These are phyloP conservation scores for Trichoderma koningiopsis DNA, from an alignment of 2,329 filamentous ascomycete genomes.

Conservation along the genomic window DNA sequence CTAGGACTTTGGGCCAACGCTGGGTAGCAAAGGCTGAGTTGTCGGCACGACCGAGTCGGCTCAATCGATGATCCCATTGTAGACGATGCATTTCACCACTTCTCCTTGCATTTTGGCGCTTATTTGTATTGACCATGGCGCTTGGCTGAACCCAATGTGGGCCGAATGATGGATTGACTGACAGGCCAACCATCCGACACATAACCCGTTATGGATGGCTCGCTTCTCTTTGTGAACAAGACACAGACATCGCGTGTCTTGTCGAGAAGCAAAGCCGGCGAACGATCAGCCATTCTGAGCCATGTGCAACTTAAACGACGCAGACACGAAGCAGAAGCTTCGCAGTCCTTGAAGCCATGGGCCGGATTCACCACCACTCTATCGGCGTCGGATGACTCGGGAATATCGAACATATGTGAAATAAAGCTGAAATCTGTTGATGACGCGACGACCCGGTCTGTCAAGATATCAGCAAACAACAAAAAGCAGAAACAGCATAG, in stretches of 20 bases:
- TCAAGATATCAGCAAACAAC: neutral
- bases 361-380: neutral
- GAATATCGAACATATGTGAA: neutral
- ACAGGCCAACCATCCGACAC: neutral
- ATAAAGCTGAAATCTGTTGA: neutral
- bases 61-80: neutral
- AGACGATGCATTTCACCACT: neutral
- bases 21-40: neutral
- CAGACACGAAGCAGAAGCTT: neutral
- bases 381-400: neutral
- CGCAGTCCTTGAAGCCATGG: neutral
- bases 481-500: neutral
- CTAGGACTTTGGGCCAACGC: neutral
- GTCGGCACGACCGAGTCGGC: neutral
- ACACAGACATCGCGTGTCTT: neutral
- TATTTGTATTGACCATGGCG: neutral
- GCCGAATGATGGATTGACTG: neutral
- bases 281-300: neutral
- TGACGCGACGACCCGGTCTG: neutral
- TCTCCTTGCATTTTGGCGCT: neutral
- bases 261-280: neutral
- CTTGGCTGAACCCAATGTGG: neutral
- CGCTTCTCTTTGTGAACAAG: neutral
- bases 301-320: neutral
- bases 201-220: neutral